These are phyloP conservation scores for Moesziomyces aphidis DNA, from an alignment of 1,284 basidiomycete genomes.

Conservation along the genomic window DNA sequence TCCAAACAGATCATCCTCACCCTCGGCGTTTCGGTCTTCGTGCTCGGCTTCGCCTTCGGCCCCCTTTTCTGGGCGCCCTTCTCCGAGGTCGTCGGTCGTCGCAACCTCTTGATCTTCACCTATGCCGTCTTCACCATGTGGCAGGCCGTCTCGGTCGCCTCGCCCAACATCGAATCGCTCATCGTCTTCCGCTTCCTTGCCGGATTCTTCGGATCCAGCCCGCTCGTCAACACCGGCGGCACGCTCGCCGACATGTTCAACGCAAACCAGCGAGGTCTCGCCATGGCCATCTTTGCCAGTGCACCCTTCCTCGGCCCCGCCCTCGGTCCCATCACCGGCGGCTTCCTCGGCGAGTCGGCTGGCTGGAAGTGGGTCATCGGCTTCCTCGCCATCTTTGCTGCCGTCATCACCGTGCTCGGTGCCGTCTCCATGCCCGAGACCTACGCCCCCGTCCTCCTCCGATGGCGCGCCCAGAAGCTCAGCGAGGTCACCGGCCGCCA, in stretches of 20 bases:
- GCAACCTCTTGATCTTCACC: conserved; percentile 77
- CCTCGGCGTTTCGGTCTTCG: conserved; percentile 74
- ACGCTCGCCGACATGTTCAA: conserved; percentile 77
- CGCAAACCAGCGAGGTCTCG: conserved; percentile 76
- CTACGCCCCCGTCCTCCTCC: conserved; percentile 62
- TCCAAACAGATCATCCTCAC: conserved; percentile 44
- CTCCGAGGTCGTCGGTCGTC: conserved; percentile 73
- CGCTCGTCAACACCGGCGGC: conserved; percentile 71
- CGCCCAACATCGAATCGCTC: conserved; percentile 74
- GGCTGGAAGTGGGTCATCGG: conserved; percentile 81
- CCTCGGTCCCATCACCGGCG: conserved; percentile 65
- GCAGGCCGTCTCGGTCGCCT: conserved; percentile 76
- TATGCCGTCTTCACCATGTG: conserved; percentile 75
- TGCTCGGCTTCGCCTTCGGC: conserved; percentile 73
- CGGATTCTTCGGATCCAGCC: conserved; percentile 73
- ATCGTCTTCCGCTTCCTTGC: conserved; percentile 78
- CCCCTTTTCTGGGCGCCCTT: conserved; percentile 75
- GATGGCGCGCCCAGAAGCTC: conserved; percentile 53
- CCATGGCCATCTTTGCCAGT: conserved; percentile 77
- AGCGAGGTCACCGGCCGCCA: conserved; percentile 55
- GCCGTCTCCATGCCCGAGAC: conserved; percentile 82
- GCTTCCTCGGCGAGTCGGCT: conserved; percentile 70
- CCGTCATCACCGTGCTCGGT: conserved; percentile 72
- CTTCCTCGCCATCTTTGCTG: conserved; percentile 77
- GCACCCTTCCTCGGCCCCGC: conserved; percentile 82